Base-by-base conservation (phyloP, 2,329 filamentous ascomycete species). In the Graphilbum fragrans region DNA sequence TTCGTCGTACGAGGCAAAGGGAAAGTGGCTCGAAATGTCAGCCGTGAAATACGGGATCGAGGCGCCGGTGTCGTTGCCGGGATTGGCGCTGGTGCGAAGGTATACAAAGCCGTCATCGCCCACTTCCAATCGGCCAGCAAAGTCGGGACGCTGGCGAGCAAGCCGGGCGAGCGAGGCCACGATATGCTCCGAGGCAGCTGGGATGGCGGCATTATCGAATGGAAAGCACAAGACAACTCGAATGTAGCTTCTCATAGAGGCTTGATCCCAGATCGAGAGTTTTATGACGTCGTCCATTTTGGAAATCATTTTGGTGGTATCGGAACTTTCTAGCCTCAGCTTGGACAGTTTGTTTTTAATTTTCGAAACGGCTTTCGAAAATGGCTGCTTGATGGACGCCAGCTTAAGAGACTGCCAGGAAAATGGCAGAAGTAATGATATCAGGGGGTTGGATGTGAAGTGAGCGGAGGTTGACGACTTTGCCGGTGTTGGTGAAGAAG, bases 41-140 rank as follows among this genome's bases (percentile, higher is more conserved):
- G 41, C 34, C 1, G 50, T 42, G 11, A 47, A 43, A 14, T 55
- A 50, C 2, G 51, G 50, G n/a, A 55, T 53, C 17, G 10, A 16
- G n/a, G n/a, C n/a, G n/a, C n/a, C n/a, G 10, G 25, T 11, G 3
- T 17, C 19, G 11, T 38, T 25, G 3, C 35, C 39, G 35, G 45
- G 41, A 7, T 37, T 34, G 19, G 38, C n/a, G 4, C 45, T 45
- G 2, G 48, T 47, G 3, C 45, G 43, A 14, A 56, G 46, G 7
- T 45, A 47, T 2, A 53, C 45, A 14, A 50, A 49, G 12, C 44
- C 45, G 9, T 42, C 43, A 1, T 42, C 31, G 14, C 45, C 48
- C 5, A 54, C 48, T 35, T 52, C 45, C 9, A 59, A 39, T 17
- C 40, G 48, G 4, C 55, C 56, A 0, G 55, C 52, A 42, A 55